These are phyloP conservation scores for Musa troglodytarum DNA, from an alignment of 176 grass and related monocot genomes.

Conservation along the genomic window DNA sequence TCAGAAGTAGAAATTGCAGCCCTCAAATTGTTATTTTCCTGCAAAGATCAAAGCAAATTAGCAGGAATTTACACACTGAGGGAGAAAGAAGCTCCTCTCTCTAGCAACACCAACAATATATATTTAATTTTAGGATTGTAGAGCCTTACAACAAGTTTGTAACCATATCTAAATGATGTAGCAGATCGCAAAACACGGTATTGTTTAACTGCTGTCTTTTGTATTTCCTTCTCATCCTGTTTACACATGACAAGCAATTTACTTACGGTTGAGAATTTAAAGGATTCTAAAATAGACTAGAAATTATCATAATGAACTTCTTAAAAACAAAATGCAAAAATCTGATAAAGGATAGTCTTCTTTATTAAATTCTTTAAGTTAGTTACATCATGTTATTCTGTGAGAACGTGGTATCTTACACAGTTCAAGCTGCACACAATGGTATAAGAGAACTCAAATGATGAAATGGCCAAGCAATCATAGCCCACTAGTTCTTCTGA, in stretches of 20 bases:
- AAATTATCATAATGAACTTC: too few species aligned
- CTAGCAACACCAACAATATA: constrained; percentile 1
- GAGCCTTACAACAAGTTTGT: constrained; percentile 80
- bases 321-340: neutral
- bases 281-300: neutral
- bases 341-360: neutral
- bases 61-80: neutral
- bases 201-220: constrained; percentile 56
- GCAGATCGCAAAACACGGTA: constrained; percentile 49
- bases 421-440: too few species aligned
- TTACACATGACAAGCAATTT: constrained; percentile 4
- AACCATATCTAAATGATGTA: constrained; percentile 75
- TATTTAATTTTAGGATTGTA: neutral
- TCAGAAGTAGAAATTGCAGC: constrained; percentile 55
- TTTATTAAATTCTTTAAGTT: neutral
- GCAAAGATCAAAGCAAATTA: constrained; percentile 21
- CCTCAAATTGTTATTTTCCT: constrained; percentile 81
- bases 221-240: constrained; percentile 83
- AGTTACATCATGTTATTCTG: neutral
- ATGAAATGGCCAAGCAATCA: neutral
- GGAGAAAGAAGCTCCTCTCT: neutral
- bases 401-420: too few species aligned
- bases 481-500: neutral
- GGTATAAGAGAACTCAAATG: neutral
- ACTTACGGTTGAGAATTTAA: constrained; percentile 3